These are phyloP conservation scores for Corniculantispora saksenae DNA, from an alignment of 2,329 filamentous ascomycete species.

Conservation along the genomic window DNA sequence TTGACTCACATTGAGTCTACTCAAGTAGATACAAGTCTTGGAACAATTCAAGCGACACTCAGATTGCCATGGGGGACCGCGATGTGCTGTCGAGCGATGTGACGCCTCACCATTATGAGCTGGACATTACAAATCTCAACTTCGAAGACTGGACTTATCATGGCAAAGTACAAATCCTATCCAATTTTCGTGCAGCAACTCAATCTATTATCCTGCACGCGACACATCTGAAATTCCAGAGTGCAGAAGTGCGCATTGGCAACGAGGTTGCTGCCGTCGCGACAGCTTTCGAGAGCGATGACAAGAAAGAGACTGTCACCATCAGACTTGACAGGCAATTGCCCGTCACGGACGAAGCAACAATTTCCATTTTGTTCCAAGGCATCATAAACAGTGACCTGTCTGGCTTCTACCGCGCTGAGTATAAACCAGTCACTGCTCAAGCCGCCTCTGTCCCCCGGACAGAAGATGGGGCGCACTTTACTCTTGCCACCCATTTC, in stretches of 20 bases:
- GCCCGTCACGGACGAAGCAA: conserved; percentile 63
- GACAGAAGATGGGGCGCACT: conserved; percentile 61
- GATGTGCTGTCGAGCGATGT: neutral
- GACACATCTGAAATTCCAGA: neutral
- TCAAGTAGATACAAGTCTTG: neutral
- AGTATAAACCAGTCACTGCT: conserved; percentile 81
- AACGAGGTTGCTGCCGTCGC: conserved; percentile 46
- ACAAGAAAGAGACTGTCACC: conserved; percentile 78
- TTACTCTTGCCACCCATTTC: conserved; percentile 94
- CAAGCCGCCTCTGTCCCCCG: conserved; percentile 76
- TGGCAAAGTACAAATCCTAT: neutral
- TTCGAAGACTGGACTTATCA: neutral
- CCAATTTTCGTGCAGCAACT: neutral
- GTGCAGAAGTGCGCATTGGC: conserved; percentile 26
- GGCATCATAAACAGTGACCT: conserved; percentile 86
- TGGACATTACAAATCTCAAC: neutral
- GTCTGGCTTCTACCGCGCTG: conserved; percentile 89
- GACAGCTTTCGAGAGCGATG: conserved; percentile 76
- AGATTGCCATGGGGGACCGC: neutral
- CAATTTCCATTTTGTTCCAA: conserved; percentile 71
- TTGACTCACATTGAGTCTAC: too few relatives aligned
- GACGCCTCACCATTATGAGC: neutral
- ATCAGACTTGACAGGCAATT: conserved; percentile 74
- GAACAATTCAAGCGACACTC: neutral
- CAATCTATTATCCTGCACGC: neutral